phyloP scores from a whole-genome alignment of 768 basidiomycete species.

The Kwoniella europaea region DNA sequence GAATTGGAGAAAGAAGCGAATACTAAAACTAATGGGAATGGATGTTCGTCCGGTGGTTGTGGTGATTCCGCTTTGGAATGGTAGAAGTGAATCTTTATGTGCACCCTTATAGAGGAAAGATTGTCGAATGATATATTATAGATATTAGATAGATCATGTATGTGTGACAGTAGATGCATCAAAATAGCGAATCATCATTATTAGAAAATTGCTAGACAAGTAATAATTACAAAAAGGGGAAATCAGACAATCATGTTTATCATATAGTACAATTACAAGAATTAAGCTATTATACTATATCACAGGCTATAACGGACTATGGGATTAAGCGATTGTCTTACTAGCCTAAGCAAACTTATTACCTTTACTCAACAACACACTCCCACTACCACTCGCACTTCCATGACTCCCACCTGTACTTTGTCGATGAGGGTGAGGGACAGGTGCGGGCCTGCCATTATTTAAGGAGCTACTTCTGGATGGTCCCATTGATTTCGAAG shows the following conservation, averaged over 20 bases:
- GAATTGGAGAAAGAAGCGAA: constrained; percentile 24
- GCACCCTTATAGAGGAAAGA: neutral
- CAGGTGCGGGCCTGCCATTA: constrained; percentile 16
- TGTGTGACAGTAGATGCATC: neutral
- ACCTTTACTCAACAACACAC: constrained; percentile 11
- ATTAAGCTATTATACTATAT: too few relatives aligned
- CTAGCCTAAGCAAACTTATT: constrained; percentile 1
- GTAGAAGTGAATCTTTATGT: constrained; percentile 6
- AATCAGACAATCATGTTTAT: too few relatives aligned
- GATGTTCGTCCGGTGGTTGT: constrained; percentile 21
- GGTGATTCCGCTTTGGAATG: constrained; percentile 39
- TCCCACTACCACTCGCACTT: constrained; percentile 13
- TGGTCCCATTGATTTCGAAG: neutral
- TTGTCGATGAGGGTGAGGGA: constrained; percentile 22
- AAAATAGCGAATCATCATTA: neutral
- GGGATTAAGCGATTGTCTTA: neutral
- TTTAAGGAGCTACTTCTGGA: constrained; percentile 5
- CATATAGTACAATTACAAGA: too few relatives aligned
- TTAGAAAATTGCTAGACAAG: too few relatives aligned
- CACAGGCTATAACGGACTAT: neutral
- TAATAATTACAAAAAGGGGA: too few relatives aligned
- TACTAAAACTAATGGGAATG: constrained; percentile 3
- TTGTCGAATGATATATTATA: neutral
- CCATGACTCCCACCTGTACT: constrained; percentile 20
- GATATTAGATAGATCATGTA: neutral